Percentiles rank a stretch among this genome's conserved stretches.
Evolutionary conservation across 1,284 basidiomycete species (phyloP).

Genomic region (Singerocomus inundabilis): DNA sequence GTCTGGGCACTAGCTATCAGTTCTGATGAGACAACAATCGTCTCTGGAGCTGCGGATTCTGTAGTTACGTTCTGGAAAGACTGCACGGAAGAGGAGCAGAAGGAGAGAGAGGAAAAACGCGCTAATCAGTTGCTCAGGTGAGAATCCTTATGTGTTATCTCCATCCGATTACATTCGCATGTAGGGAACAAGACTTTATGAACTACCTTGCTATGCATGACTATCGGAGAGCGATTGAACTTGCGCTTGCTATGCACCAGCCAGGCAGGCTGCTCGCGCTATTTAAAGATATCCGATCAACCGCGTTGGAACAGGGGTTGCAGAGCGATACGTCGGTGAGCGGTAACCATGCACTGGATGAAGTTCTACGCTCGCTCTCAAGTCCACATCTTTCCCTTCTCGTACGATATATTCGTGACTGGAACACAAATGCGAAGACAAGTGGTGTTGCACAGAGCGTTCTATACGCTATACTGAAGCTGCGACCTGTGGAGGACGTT

Average conservation of each 20-base stretch:
- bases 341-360: slow-evolving; percentile 73
- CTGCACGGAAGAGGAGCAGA: slow-evolving; percentile 77
- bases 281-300: slow-evolving; percentile 65
- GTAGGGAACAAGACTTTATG: slow-evolving; percentile 91
- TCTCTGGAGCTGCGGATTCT: slow-evolving; percentile 94
- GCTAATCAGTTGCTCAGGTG: slow-evolving; percentile 77
- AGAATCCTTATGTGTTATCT: slow-evolving; percentile 32
- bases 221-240: slow-evolving; percentile 86
- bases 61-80: slow-evolving; percentile 94
- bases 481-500: slow-evolving; percentile 72
- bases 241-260: slow-evolving; percentile 91
- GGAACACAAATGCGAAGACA: slow-evolving; percentile 92
- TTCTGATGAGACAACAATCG: slow-evolving; percentile 73
- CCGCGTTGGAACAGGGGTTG: slow-evolving; percentile 22
- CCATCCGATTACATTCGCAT: slow-evolving; percentile 3
- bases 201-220: slow-evolving; percentile 90
- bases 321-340: slow-evolving; percentile 45
- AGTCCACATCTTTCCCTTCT: slow-evolving; percentile 78
- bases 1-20: slow-evolving; percentile 91
- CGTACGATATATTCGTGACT: slow-evolving; percentile 82
- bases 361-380: slow-evolving; percentile 73
- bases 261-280: slow-evolving; percentile 84
- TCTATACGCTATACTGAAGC: slow-evolving; percentile 79
- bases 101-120: slow-evolving; percentile 70
- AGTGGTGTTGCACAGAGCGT: slow-evolving; percentile 85